A percentile compares a stretch with the other conserved stretches of the same genome.
Conservation (phyloP, 139 green algal genomes). For the Chlorokybus atmophyticus region DNA sequence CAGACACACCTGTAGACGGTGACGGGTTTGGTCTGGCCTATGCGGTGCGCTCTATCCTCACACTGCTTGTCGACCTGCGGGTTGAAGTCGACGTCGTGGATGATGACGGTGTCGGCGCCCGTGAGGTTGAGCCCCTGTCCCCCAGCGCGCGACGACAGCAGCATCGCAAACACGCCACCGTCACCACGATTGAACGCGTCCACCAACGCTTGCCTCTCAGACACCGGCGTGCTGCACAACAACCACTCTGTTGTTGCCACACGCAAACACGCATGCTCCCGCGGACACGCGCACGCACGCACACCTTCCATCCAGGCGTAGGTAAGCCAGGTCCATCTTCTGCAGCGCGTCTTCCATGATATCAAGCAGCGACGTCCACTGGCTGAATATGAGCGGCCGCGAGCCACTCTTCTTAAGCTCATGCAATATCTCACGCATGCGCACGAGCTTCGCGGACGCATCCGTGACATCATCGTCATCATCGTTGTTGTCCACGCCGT, state of each 20-base stretch:
- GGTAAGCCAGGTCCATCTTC: constrained; percentile 44
- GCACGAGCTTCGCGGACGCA: too few relatives aligned
- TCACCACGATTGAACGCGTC: constrained; percentile 64
- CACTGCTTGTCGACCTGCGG: constrained; percentile 59
- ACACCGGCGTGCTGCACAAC: constrained; percentile 36
- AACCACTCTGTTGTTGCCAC: background rate
- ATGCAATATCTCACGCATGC: constrained; percentile 39
- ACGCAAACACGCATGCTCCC: background rate
- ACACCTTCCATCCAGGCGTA: constrained; percentile 70
- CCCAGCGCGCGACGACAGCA: constrained; percentile 83
- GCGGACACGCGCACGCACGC: background rate
- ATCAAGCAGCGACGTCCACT: constrained; percentile 83
- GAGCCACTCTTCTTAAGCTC: constrained; percentile 43
- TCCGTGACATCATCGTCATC: too few relatives aligned
- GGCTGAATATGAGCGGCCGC: constrained; percentile 60
- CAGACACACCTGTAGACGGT: constrained; percentile 60
- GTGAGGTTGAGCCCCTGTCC: constrained; percentile 85
- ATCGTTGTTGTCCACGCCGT: too few relatives aligned
- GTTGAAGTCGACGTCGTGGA: constrained; percentile 89
- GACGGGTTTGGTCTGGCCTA: constrained; percentile 76
- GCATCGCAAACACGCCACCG: constrained; percentile 71
- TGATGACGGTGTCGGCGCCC: constrained; percentile 84
- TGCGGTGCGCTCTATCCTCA: constrained; percentile 44
- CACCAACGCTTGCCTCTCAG: constrained; percentile 62
- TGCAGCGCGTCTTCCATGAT: constrained; percentile 76